phyloP scores from a whole-genome alignment of 257 asterid species.

The Prunella vulgaris region DNA sequence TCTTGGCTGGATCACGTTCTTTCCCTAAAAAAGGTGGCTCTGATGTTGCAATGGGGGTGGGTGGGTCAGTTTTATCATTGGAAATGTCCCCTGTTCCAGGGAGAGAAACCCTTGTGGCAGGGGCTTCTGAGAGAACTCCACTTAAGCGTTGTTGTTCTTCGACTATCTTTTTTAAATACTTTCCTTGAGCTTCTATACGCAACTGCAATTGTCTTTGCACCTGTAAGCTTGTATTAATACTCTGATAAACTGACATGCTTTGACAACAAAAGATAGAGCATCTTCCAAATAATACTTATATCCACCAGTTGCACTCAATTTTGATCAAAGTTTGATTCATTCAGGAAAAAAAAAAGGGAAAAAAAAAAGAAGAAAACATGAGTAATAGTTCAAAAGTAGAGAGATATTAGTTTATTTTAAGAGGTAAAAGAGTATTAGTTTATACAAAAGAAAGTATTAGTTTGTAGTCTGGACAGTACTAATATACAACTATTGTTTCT shows the following conservation, averaged over 20 bases:
- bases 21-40: slow-evolving; percentile 54
- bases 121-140: slow-evolving; percentile 67
- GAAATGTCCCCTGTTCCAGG: slow-evolving; percentile 33
- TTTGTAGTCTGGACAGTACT: no score
- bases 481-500: no score
- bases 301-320: neutral
- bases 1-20: slow-evolving; percentile 36
- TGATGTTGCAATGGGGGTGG: slow-evolving; percentile 73
- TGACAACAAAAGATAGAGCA: neutral
- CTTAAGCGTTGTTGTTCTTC: slow-evolving; percentile 86
- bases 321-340: neutral
- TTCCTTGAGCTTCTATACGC: slow-evolving; percentile 95
- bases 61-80: slow-evolving; percentile 55
- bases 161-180: slow-evolving; percentile 82
- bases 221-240: slow-evolving; percentile 33
- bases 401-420: no score
- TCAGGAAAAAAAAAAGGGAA: no score
- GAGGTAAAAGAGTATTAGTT: no score
- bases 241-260: neutral
- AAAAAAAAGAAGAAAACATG: no score
- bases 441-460: no score
- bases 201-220: slow-evolving; percentile 89
- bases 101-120: slow-evolving; percentile 26
- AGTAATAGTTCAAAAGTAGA: no score
- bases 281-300: neutral